Evolutionary conservation across 495 filamentous ascomycete genomes (phyloP).

Genomic region (Venustampulla echinocandica): DNA sequence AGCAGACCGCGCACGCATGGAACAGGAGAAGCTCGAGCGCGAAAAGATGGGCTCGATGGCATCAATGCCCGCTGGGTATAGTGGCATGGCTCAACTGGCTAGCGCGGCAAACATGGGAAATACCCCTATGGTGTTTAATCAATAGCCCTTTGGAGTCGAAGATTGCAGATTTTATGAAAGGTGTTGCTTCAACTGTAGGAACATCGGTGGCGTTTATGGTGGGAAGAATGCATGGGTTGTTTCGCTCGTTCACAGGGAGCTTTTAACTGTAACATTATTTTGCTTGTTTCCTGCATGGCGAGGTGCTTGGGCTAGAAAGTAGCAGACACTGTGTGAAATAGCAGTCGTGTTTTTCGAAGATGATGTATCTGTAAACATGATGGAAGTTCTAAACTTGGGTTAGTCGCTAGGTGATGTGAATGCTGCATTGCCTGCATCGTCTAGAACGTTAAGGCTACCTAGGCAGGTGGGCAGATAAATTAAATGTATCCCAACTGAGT

Average conservation of each 20-base stretch:
- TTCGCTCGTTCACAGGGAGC: background rate
- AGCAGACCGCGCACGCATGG: conserved; percentile 53
- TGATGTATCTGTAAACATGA: no score
- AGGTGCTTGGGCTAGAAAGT: no score
- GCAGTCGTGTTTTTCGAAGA: no score
- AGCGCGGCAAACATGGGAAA: conserved; percentile 20
- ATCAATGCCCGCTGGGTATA: conserved; percentile 17
- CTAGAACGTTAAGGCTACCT: no score
- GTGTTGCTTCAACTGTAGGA: background rate
- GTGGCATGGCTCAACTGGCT: conserved; percentile 18
- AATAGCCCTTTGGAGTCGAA: conserved; percentile 5
- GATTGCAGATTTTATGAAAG: background rate
- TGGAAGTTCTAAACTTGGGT: no score
- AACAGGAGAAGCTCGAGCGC: conserved; percentile 62
- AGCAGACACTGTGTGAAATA: no score
- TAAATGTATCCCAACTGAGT: no score
- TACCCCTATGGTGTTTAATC: conserved; percentile 25
- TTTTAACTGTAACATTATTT: conserved; percentile 8
- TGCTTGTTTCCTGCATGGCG: conserved; percentile 8
- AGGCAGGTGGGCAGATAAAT: no score
- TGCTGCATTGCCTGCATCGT: no score
- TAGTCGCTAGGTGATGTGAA: no score
- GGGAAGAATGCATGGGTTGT: background rate
- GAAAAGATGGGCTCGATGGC: conserved; percentile 39
- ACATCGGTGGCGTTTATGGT: background rate